Evolutionary conservation across 129 eudicot species (phyloP).

Genomic region (Flaveria robusta): DNA sequence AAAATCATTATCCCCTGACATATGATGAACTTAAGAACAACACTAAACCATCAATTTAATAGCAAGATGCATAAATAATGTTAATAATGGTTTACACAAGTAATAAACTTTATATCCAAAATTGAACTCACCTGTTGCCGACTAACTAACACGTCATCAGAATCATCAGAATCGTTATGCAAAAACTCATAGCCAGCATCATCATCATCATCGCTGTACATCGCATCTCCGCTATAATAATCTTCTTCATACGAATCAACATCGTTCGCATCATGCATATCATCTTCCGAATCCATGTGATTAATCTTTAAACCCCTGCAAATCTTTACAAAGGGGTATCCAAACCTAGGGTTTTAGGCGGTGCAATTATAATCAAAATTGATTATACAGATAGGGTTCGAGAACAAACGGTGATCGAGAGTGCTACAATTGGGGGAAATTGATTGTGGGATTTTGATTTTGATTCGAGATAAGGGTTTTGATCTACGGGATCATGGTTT

Average conservation of each 20-base stretch:
- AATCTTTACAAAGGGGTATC: conserved; percentile 10
- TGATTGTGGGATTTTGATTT: conserved; percentile 9
- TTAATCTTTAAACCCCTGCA: conserved; percentile 21
- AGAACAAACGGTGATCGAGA: conserved; percentile 17
- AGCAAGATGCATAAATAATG: neutral
- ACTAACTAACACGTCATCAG: conserved; percentile 36
- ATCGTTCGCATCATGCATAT: conserved; percentile 72
- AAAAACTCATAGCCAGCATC: conserved; percentile 54
- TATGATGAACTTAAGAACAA: too few species aligned
- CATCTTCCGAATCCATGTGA: conserved; percentile 65
- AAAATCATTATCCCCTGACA: too few species aligned
- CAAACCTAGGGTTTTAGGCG: conserved; percentile 38
- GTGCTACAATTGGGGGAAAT: conserved; percentile 10
- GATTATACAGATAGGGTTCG: neutral
- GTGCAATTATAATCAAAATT: conserved; percentile 7
- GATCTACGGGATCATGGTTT: conserved; percentile 11
- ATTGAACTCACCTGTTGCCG: conserved; percentile 61
- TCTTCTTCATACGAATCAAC: conserved; percentile 54
- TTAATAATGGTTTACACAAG: neutral
- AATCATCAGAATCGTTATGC: conserved; percentile 38
- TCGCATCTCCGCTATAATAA: conserved; percentile 50
- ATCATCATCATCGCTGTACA: conserved; percentile 30
- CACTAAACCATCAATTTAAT: neutral
- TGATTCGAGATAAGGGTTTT: conserved; percentile 11
- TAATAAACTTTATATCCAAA: neutral